Evolutionary conservation across 169 alveolate species (phyloP).

Genomic region (Pseudocohnilembus persalinus): DNA sequence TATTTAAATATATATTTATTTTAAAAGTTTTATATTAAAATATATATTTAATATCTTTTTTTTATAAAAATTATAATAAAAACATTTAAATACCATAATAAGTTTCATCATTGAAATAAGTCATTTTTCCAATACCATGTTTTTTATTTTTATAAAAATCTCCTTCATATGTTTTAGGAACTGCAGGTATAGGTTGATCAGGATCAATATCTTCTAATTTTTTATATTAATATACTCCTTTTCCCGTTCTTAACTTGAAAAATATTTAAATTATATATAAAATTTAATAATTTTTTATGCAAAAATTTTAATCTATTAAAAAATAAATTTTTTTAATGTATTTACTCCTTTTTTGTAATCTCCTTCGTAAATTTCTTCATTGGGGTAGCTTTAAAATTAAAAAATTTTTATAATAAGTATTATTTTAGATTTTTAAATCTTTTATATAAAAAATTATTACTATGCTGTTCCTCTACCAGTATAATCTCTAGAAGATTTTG

Average conservation of each 20-base stretch:
- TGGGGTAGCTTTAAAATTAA: slow-evolving; percentile 41
- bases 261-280: not conserved
- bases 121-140: slow-evolving; percentile 77
- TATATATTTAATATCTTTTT: not conserved
- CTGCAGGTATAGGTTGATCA: slow-evolving; percentile 4
- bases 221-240: slow-evolving; percentile 57
- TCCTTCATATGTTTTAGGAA: slow-evolving; percentile 65
- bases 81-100: slow-evolving; percentile 41
- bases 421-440: no score
- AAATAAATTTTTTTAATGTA: slow-evolving; percentile 12
- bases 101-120: slow-evolving; percentile 59
- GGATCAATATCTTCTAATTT: not conserved
- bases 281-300: not conserved
- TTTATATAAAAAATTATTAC: not conserved
- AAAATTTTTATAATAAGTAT: no score
- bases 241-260: slow-evolving; percentile 36
- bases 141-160: slow-evolving; percentile 61
- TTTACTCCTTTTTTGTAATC: slow-evolving; percentile 66
- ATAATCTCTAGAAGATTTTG: slow-evolving; percentile 60
- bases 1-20: no score
- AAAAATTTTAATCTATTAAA: not conserved
- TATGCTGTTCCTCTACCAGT: slow-evolving; percentile 72
- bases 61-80: not conserved
- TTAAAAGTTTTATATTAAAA: not conserved
- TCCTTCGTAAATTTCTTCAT: slow-evolving; percentile 78